Percentiles rank a stretch among this genome's conserved stretches.
Conservation (phyloP, 345 rosid genomes). For the Angophora floribunda region DNA sequence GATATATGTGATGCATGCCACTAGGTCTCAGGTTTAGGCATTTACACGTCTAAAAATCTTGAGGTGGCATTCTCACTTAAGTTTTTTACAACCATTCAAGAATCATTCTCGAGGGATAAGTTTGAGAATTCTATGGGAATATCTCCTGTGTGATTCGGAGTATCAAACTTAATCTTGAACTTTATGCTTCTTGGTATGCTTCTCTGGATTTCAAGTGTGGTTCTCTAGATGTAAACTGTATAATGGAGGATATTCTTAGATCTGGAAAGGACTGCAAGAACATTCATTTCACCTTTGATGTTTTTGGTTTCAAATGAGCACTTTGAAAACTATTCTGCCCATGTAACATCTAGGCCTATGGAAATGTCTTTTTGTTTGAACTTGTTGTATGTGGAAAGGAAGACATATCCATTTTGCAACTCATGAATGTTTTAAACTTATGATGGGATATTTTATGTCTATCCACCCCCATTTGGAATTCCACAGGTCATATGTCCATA, state of each 20-base stretch:
- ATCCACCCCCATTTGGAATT: background rate
- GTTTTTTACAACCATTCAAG: background rate
- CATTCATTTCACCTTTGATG: background rate
- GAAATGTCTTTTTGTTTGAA: background rate
- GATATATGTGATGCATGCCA: background rate
- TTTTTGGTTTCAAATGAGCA: background rate
- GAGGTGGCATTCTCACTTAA: background rate
- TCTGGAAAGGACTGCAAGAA: background rate
- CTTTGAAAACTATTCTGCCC: background rate
- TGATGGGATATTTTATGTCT: background rate
- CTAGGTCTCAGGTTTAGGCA: background rate
- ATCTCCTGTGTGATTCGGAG: background rate
- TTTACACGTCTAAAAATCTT: background rate
- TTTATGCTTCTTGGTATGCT: background rate
- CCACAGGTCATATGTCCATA: background rate
- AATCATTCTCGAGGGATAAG: background rate
- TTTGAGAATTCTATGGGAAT: background rate
- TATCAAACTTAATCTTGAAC: background rate
- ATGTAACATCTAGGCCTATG: background rate
- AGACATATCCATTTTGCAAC: background rate
- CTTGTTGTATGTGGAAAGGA: background rate
- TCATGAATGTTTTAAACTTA: background rate
- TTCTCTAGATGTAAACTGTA: background rate
- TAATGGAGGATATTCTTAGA: background rate
- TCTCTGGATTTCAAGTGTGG: background rate